Percentiles rank a stretch among this genome's conserved stretches.
These are phyloP conservation scores for Botrytis galanthina DNA, from an alignment of 2,329 filamentous ascomycete genomes.

Conservation along the genomic window DNA sequence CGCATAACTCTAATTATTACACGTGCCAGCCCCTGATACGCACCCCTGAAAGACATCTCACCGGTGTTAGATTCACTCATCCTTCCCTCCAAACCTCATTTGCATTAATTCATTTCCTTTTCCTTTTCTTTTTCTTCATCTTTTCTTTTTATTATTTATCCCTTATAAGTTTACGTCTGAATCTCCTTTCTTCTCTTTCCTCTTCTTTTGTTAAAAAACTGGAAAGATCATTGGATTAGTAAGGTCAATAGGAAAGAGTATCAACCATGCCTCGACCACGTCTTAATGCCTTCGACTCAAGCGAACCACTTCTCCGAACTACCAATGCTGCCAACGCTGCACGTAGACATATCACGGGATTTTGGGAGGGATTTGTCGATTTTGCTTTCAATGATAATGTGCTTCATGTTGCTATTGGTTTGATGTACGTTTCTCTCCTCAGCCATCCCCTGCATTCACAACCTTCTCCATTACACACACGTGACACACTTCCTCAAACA, in stretches of 20 bases:
- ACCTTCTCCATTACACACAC: not conserved
- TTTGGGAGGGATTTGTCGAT: conserved; percentile 64
- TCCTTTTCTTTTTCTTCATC: not conserved
- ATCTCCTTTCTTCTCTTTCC: not conserved
- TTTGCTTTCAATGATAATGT: conserved; percentile 75
- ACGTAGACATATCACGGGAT: conserved; percentile 42
- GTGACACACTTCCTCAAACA: not conserved
- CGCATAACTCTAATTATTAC: not conserved
- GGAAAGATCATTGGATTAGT: not conserved
- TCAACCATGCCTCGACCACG: conserved; percentile 25
- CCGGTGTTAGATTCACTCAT: conserved; percentile 4
- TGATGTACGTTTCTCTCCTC: conserved; percentile 53
- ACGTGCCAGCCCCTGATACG: conserved; percentile 21
- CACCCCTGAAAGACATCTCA: conserved; percentile 6
- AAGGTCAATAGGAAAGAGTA: not conserved
- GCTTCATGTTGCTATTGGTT: conserved; percentile 70
- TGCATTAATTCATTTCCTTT: not conserved
- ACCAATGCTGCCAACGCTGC: conserved; percentile 28
- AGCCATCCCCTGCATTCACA: not conserved
- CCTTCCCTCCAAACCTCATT: not conserved
- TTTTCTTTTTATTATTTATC: not conserved
- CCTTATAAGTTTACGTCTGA: not conserved
- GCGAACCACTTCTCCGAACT: conserved; percentile 32
- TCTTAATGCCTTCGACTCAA: conserved; percentile 27
- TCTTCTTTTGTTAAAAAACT: not conserved